Percentiles rank a stretch among this genome's conserved stretches.
These are phyloP conservation scores for Mortierella hygrophila DNA, from an alignment of 192 early-diverging fungal species.

Conservation along the genomic window DNA sequence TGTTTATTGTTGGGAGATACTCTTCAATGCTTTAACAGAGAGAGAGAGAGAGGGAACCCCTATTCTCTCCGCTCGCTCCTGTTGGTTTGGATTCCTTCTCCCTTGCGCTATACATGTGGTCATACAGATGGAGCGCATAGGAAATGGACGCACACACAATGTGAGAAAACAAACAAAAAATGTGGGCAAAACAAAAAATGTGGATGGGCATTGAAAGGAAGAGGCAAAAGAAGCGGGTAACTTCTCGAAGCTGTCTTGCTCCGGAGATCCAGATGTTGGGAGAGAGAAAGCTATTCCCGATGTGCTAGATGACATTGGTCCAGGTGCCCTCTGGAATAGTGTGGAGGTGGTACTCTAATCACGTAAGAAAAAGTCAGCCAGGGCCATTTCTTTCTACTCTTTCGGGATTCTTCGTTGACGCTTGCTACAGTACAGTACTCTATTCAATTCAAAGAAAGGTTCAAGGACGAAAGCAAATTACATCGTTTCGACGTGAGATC, in stretches of 20 bases:
- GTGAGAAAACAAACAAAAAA: conserved; percentile 2
- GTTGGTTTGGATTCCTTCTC: background rate
- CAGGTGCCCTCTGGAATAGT: background rate
- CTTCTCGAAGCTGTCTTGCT: background rate
- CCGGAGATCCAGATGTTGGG: background rate
- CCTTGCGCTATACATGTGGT: background rate
- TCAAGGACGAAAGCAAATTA: background rate
- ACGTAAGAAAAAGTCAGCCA: background rate
- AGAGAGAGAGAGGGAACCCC: no score
- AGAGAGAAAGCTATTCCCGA: background rate
- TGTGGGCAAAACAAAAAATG: background rate
- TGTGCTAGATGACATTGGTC: background rate
- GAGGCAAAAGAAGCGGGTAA: background rate
- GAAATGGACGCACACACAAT: background rate
- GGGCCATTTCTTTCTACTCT: background rate
- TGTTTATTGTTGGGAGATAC: conserved; percentile 5
- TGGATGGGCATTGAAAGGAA: background rate
- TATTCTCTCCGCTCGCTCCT: background rate
- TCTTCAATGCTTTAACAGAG: background rate
- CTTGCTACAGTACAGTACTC: no score
- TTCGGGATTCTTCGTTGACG: background rate
- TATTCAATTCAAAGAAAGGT: background rate
- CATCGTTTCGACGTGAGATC: conserved; percentile 3
- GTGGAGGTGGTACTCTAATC: background rate
- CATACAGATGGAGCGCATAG: conserved; percentile 1